Base-by-base conservation (phyloP, 1,284 basidiomycete genomes). In the Puccinia horiana region DNA sequence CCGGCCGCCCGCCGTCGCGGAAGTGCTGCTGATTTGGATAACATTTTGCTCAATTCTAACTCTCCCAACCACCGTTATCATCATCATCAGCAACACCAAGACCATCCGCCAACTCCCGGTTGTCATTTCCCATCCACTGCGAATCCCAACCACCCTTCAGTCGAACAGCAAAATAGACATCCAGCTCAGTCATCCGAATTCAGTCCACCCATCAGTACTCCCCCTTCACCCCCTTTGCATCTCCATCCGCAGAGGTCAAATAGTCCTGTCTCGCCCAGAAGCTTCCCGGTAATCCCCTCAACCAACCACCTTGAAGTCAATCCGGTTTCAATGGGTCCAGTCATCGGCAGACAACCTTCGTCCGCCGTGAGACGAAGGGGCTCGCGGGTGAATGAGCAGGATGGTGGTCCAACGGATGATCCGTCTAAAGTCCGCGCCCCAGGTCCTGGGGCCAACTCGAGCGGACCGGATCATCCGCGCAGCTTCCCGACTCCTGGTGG, bases 21-120 rank as follows among this genome's bases (percentile, higher is more conserved):
- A 52, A 75, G 73, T 26, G 73, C 73, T 32, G 73, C 73, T 40
- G 73, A 75, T 61, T 47, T 75, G 6, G 52, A 75, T 56, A 32
- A 52, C 54, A 52, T 75, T 35, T 35, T 75, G 12, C 52, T 56
- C 40, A 56, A 75, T 32, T 37, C 73, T 12, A 75, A 52, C 56
- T 54, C 49, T 2, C 47, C 47, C 32, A 35, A 75, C 20, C 52
- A 47, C 56, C 49, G 37, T n/a, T 56, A 40, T 56, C 49, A 52
- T 56, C 37, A 47, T 42, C 54, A 35, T 18, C 49, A 75, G 11
- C 72, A 40, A 5, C 40, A 52, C 23, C 40, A 52, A 44, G 8
- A 44, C n/a, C 72, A 56, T 52, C 37, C 73, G 23, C 73, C 49
- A 1, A 37, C 40, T 44, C 8, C 42, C 44, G 44, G 16, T 5